Evolutionary conservation across 164 flowering plant species (phyloP), one percentile per base, ranked within the genome.

Genomic region (Litsea cubeba): DNA sequence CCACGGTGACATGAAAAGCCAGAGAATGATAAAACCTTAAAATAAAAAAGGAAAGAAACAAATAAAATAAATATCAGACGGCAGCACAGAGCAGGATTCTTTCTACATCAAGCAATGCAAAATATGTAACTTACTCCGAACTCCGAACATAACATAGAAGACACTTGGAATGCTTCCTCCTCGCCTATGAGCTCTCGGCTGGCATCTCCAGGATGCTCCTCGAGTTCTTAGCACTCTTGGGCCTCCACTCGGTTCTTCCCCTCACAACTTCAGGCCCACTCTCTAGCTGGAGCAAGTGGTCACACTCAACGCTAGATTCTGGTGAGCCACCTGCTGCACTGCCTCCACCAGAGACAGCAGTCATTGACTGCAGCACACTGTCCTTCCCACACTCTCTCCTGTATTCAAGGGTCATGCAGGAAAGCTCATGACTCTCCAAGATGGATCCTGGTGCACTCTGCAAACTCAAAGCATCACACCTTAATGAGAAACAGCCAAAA

Each of bases 211-310:
- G n/a, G 20, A 54, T 20, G n/a, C 7, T 54, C n/a, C 60, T 54
- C 20, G 12, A 18, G n/a, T 3, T 14, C 18, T 28, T 28, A 14
- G 17, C 82, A 70, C 81, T 78, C 76, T 93, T 95, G 65, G 97
- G 97, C 88, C 98, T 88, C 99, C 99, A 95, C 76, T 81, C 78
- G 1, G 96, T 93, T 76, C 99, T 85, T 69, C 87, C 96, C 74
- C 89, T 87, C 71, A 95, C 85, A 72, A 95, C 80, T 79, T 95
- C 99, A 66, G 85, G 82, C 30, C 97, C 96, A 1, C 74, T 80
- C 77, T 88, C 92, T 3, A 89, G 89, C 92, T 58, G 75, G 8
- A 73, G 97, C 79, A 90, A 67, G 81, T 93, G 97, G 72, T 86
- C 84, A 78, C 95, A 93, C 81, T 91, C 95, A 10, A 90, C 71